These are phyloP conservation scores for Pseudovirgaria hyperparasitica DNA, from an alignment of 2,329 filamentous ascomycete species.

Conservation along the genomic window DNA sequence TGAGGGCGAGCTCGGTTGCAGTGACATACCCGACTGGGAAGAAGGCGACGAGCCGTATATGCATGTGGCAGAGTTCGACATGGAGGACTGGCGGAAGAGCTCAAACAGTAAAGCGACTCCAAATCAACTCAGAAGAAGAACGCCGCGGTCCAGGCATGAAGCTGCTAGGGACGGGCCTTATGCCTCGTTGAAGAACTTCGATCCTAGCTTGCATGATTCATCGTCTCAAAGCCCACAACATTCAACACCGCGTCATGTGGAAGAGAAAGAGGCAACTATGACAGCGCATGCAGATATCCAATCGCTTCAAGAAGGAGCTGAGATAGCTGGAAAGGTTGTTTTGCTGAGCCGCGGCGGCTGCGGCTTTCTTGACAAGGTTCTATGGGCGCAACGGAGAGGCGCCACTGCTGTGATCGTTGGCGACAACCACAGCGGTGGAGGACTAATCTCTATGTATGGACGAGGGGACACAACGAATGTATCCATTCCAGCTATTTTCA, in stretches of 20 bases:
- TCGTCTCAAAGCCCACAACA: conserved; percentile 9
- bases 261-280: too few relatives aligned
- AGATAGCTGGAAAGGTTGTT: conserved; percentile 88
- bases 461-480: conserved; percentile 90
- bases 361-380: conserved; percentile 92
- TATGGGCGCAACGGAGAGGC: conserved; percentile 88
- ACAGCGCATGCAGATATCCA: conserved; percentile 71
- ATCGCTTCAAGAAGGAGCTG: conserved; percentile 77
- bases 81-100: too few relatives aligned
- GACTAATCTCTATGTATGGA: conserved; percentile 96
- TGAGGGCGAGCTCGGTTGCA: conserved; percentile 85
- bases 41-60: too few relatives aligned
- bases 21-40: conserved; percentile 83
- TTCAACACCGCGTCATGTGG: conserved; percentile 18
- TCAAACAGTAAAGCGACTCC: conserved; percentile 16
- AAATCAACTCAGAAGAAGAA: not conserved
- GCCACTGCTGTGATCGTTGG: conserved; percentile 86
- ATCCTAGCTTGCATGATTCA: conserved; percentile 32
- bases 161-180: too few relatives aligned
- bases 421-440: conserved; percentile 79
- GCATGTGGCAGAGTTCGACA: too few relatives aligned
- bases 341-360: conserved; percentile 86
- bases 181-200: too few relatives aligned
- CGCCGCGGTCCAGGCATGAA: too few relatives aligned
- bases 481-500: conserved; percentile 88